Evolutionary conservation across 106 monocot species (phyloP), one percentile per base, ranked within the genome.

Genomic region (Alisma plantagoaquatica): DNA sequence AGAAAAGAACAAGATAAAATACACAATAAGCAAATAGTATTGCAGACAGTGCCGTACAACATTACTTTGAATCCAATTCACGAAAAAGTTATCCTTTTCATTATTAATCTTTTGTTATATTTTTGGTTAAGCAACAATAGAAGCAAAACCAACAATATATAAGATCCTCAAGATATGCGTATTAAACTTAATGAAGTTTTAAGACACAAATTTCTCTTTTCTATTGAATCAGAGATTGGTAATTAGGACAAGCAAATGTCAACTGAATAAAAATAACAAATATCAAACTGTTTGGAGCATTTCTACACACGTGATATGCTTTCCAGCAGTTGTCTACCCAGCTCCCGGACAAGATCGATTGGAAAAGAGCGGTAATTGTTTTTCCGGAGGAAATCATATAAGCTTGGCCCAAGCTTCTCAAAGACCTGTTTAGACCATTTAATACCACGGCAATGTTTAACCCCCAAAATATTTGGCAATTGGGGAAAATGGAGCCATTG

Each of bases 401-500:
- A 81, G 57, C 91, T 91, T 66, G 91, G 85, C 32, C 91, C 91
- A 71, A 91, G 80, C 91, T 81, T 85, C 91, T 91, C 91, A 85
- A 85, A 91, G 0, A 91, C 91, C 91, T 91, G 91, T 75, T 75
- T 35, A 64, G 62, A 68, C 56, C 74, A 82, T 83, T 75, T 78
- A 70, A 72, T 66, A 73, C 61, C 66, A 74, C 43, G 5, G 72
- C 55, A 68, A 47, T 38, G 49, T 59, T 70, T 68, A 61, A 66
- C 67, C 68, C 74, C 70, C 72, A 65, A 32, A 27, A 49, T 59
- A 59, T 59, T 41, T 59, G 33, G 32, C 30, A 68, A 70, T 48
- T 11, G 33, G 58, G 67, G 61, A 60, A 66, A 75, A 82, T 48
- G 19, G 38, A 56, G 55, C 29, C 33, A 59, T 61, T 47, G 56